Conservation (phyloP, 2,329 filamentous ascomycete species). For the Thermomyces lanuginosus region DNA sequence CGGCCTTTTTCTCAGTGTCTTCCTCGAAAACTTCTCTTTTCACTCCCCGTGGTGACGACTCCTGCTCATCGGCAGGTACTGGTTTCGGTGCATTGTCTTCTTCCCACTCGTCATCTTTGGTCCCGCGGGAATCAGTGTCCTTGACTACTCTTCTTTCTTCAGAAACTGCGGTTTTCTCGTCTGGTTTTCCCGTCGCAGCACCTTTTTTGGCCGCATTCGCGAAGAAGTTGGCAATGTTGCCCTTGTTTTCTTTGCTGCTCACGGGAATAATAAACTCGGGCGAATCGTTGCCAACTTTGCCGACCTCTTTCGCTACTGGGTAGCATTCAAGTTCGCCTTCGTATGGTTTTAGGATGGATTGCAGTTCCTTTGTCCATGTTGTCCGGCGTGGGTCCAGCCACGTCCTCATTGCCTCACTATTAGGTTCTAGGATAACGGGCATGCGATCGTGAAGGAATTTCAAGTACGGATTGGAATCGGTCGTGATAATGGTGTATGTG, state of each 20-base stretch:
- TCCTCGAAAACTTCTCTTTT: constrained; percentile 34
- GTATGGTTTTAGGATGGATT: constrained; percentile 63
- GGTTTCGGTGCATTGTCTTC: constrained; percentile 39
- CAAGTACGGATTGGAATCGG: constrained; percentile 64
- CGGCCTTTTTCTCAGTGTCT: constrained; percentile 8
- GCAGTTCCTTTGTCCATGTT: constrained; percentile 64
- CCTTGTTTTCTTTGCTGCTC: constrained; percentile 73
- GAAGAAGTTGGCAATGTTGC: constrained; percentile 90
- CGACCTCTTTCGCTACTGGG: constrained; percentile 72
- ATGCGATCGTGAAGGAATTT: constrained; percentile 85
- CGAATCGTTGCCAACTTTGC: constrained; percentile 86
- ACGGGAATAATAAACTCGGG: constrained; percentile 68
- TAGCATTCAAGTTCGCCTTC: constrained; percentile 68
- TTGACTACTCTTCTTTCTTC: constrained; percentile 9
- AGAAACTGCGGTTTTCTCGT: background rate
- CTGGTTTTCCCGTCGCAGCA: constrained; percentile 7
- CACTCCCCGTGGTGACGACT: constrained; percentile 17
- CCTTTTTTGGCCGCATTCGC: constrained; percentile 32
- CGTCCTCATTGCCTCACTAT: constrained; percentile 48
- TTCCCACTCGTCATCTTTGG: constrained; percentile 28
- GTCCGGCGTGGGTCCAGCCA: constrained; percentile 63
- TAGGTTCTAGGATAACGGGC: constrained; percentile 77
- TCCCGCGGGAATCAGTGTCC: constrained; percentile 18
- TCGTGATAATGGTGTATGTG: constrained; percentile 90
- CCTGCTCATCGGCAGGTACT: constrained; percentile 10